Conservation (phyloP, 2,329 filamentous ascomycete species). For the Aspergillus bombycis region DNA sequence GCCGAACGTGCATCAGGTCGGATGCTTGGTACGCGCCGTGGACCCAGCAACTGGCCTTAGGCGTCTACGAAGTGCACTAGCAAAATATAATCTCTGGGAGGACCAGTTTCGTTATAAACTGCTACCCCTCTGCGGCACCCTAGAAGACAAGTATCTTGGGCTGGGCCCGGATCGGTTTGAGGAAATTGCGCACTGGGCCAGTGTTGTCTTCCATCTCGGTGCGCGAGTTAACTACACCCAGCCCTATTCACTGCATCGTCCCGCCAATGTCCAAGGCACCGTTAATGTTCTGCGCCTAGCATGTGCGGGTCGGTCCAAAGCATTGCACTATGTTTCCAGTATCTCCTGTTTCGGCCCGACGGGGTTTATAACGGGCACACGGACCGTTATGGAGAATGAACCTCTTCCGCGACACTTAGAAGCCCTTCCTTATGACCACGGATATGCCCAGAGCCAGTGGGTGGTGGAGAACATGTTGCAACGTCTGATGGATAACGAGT, state of each 20-base stretch:
- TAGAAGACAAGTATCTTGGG: slow-evolving; percentile 66
- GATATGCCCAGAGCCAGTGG: slow-evolving; percentile 89
- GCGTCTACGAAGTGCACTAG: slow-evolving; percentile 11
- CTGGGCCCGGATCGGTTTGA: slow-evolving; percentile 16
- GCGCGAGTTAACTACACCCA: slow-evolving; percentile 74
- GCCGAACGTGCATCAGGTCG: slow-evolving; percentile 58
- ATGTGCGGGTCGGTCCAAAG: slow-evolving; percentile 37
- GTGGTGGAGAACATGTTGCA: slow-evolving; percentile 68
- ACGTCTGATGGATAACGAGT: slow-evolving; percentile 71
- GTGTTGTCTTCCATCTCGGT: slow-evolving; percentile 76
- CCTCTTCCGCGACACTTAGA: slow-evolving; percentile 22
- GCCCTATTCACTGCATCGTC: slow-evolving; percentile 68
- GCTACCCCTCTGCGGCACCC: slow-evolving; percentile 56
- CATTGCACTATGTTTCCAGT: slow-evolving; percentile 29
- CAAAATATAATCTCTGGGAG: slow-evolving; percentile 17
- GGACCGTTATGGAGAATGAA: slow-evolving; percentile 24
- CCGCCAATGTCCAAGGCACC: slow-evolving; percentile 74
- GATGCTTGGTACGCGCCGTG: slow-evolving; percentile 72
- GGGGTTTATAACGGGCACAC: slow-evolving; percentile 23
- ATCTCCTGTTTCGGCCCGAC: slow-evolving; percentile 30
- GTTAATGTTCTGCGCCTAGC: slow-evolving; percentile 73
- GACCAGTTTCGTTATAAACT: slow-evolving; percentile 1
- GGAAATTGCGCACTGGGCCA: slow-evolving; percentile 61
- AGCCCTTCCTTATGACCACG: slow-evolving; percentile 61
- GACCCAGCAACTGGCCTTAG: slow-evolving; percentile 38